These are phyloP conservation scores for Dictyostelium purpureum DNA, from an alignment of 78 protist genomes.

Conservation along the genomic window DNA sequence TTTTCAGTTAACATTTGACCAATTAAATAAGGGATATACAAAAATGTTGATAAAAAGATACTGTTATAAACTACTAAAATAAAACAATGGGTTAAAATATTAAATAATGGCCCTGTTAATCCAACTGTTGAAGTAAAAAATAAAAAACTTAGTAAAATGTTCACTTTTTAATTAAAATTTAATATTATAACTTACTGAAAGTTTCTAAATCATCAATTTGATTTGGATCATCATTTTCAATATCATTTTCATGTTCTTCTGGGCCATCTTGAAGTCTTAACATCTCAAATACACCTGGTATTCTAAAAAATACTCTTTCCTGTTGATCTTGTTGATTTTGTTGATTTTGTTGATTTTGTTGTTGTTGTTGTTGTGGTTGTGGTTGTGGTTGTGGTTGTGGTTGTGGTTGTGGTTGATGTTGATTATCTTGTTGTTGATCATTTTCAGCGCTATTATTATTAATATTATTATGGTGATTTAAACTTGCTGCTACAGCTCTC, in stretches of 20 bases:
- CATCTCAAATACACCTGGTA: slow-evolving; percentile 54
- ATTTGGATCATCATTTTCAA: slow-evolving; percentile 12
- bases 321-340: slow-evolving; percentile 1
- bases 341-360: slow-evolving; percentile 6
- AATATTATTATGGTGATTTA: neutral
- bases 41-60: slow-evolving; percentile 32
- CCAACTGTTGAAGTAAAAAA: slow-evolving; percentile 27
- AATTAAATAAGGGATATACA: slow-evolving; percentile 27
- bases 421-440: neutral
- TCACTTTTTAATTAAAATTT: neutral
- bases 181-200: slow-evolving; percentile 14
- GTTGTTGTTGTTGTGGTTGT: slow-evolving; percentile 3
- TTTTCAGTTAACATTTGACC: neutral
- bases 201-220: slow-evolving; percentile 24
- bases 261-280: slow-evolving; percentile 13
- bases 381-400: neutral
- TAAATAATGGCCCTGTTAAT: slow-evolving; percentile 56
- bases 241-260: slow-evolving; percentile 16
- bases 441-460: neutral
- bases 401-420: neutral
- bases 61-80: slow-evolving; percentile 12
- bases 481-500: neutral
- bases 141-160: neutral
- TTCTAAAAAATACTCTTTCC: slow-evolving; percentile 34
- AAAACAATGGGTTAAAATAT: slow-evolving; percentile 12